Evolutionary conservation across 1,284 basidiomycete genomes (phyloP).

Genomic region (Rhodofomes roseus): DNA sequence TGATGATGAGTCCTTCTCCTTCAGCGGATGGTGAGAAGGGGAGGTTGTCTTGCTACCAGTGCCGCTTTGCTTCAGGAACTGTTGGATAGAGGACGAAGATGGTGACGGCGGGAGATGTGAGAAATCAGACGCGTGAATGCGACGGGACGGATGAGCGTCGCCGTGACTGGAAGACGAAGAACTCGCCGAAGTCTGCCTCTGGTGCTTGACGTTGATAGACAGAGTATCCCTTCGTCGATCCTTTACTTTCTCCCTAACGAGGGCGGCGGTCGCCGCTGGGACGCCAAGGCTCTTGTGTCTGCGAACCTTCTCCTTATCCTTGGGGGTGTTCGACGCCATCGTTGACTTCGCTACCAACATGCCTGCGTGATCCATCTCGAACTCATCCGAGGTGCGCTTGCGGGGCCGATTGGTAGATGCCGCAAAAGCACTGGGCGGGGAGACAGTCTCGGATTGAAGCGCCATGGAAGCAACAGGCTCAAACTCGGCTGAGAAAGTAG

Average conservation of each 20-base stretch:
- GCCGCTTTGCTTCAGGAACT: constrained; percentile 65
- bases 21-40: constrained; percentile 40
- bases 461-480: constrained; percentile 5
- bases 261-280: constrained; percentile 36
- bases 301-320: constrained; percentile 47
- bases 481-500: not conserved
- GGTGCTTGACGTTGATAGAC: constrained; percentile 49
- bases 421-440: constrained; percentile 62
- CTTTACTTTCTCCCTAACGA: constrained; percentile 47
- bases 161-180: constrained; percentile 61
- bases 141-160: constrained; percentile 48
- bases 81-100: constrained; percentile 80
- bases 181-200: constrained; percentile 61
- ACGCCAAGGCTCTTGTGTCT: constrained; percentile 73
- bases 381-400: constrained; percentile 80
- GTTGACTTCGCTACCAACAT: constrained; percentile 49
- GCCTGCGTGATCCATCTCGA: constrained; percentile 71
- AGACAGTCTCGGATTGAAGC: constrained; percentile 7
- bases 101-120: constrained; percentile 87
- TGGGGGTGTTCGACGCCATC: constrained; percentile 26
- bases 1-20: constrained; percentile 32
- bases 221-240: constrained; percentile 66
- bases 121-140: constrained; percentile 71
- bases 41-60: constrained; percentile 43
- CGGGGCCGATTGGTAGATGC: constrained; percentile 53